These are phyloP conservation scores for Haplosporangium sp. DNA, from an alignment of 371 early-diverging fungal species.

Conservation along the genomic window DNA sequence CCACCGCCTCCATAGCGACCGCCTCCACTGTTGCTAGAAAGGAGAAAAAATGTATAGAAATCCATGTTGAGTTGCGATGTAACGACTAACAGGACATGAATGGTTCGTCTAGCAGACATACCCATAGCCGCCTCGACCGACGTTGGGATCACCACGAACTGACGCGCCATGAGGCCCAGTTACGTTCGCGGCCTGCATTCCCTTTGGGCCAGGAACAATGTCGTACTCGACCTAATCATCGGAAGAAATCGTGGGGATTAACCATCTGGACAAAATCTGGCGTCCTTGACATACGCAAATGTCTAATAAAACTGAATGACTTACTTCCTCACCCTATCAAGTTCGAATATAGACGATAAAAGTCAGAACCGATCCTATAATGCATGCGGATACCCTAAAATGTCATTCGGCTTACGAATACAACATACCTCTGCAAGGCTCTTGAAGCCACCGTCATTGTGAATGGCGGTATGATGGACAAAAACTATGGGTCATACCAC, in stretches of 20 bases:
- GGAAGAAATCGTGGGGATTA: too few species aligned
- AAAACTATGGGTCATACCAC: slow-evolving; percentile 70
- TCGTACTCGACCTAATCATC: slow-evolving; percentile 88
- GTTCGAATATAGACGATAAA: background rate
- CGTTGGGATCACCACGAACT: slow-evolving; percentile 80
- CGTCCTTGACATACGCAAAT: too few species aligned
- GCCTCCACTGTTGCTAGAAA: slow-evolving; percentile 19
- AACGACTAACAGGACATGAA: too few species aligned
- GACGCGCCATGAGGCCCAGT: slow-evolving; percentile 79
- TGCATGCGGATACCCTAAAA: too few species aligned
- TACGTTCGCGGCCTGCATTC: slow-evolving; percentile 86
- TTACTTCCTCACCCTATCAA: slow-evolving; percentile 27
- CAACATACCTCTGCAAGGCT: slow-evolving; percentile 79
- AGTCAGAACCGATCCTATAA: background rate
- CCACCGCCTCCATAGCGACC: slow-evolving; percentile 40
- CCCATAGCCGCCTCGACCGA: slow-evolving; percentile 47
- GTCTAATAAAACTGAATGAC: background rate
- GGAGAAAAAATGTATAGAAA: background rate
- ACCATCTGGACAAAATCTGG: too few species aligned
- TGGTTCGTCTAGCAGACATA: background rate
- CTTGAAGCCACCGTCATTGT: slow-evolving; percentile 87
- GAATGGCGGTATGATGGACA: slow-evolving; percentile 90
- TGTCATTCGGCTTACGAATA: too few species aligned
- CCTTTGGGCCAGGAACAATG: slow-evolving; percentile 82
- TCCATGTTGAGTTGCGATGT: background rate